Evolutionary conservation across 306 rosid genomes (phyloP).

Genomic region (Cucurbita ficifolia): DNA sequence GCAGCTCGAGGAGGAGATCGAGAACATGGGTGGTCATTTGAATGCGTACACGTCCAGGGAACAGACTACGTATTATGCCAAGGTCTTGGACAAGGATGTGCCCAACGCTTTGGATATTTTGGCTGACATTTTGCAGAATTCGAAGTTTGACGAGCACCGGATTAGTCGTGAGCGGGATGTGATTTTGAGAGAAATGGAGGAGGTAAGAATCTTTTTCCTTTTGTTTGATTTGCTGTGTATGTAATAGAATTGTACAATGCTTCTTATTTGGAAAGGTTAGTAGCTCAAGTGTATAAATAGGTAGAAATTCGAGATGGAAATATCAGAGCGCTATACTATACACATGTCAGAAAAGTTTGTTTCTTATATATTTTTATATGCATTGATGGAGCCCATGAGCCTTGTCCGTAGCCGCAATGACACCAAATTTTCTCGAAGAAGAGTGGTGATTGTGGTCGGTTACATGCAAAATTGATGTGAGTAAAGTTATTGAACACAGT

Average conservation of each 20-base stretch:
- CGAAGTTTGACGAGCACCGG: conserved; percentile 51
- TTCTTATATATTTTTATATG: neutral
- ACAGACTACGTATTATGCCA: conserved; percentile 79
- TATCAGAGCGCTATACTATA: neutral
- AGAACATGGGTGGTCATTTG: conserved; percentile 95
- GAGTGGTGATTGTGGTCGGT: neutral
- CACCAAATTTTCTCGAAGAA: neutral
- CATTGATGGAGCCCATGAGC: neutral
- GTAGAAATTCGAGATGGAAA: neutral
- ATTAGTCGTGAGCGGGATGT: conserved; percentile 73
- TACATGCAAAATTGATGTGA: neutral
- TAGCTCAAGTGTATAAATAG: neutral
- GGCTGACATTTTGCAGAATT: conserved; percentile 83
- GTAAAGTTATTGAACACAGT: neutral
- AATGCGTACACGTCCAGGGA: conserved; percentile 90
- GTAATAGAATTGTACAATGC: neutral
- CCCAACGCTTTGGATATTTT: conserved; percentile 58
- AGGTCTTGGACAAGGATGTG: conserved; percentile 50
- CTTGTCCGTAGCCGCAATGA: neutral
- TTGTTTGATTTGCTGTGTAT: neutral
- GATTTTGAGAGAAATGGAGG: conserved; percentile 88
- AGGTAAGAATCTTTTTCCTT: conserved; percentile 28
- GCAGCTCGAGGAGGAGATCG: conserved; percentile 71
- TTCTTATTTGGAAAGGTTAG: neutral
- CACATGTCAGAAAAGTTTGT: neutral